A percentile compares a stretch with the other conserved stretches of the same genome.
Evolutionary conservation across 306 rosid species (phyloP).

Genomic region (Medicago arabica): DNA sequence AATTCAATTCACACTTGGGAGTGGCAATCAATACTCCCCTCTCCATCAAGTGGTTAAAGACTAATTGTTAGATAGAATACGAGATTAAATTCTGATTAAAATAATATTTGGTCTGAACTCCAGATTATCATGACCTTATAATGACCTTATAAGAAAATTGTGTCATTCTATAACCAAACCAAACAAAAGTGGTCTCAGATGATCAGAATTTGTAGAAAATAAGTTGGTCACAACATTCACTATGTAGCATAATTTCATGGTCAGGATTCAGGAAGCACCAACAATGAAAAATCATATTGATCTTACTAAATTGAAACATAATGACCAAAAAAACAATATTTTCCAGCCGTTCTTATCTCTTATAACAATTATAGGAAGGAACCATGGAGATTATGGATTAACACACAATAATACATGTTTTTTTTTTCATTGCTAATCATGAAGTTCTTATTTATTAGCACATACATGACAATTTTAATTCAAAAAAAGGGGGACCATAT

Average conservation of each 20-base stretch:
- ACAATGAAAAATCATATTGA: neutral
- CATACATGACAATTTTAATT: constrained; percentile 29
- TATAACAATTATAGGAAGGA: constrained; percentile 21
- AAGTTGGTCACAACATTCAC: constrained; percentile 21
- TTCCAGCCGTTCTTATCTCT: constrained; percentile 38
- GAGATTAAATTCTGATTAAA: too few relatives aligned
- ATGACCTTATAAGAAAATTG: neutral
- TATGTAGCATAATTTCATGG: neutral
- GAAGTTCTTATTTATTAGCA: constrained; percentile 39
- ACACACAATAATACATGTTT: constrained; percentile 36
- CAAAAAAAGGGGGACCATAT: constrained; percentile 5
- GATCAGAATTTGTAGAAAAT: constrained; percentile 26
- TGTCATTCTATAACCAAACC: constrained; percentile 26
- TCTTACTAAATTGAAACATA: constrained; percentile 29
- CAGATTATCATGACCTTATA: neutral
- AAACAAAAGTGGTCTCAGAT: constrained; percentile 27
- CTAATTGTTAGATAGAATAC: neutral
- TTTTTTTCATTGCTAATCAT: constrained; percentile 11
- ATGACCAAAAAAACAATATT: constrained; percentile 42
- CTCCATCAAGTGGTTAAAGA: neutral
- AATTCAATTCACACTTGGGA: constrained; percentile 26
- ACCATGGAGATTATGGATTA: constrained; percentile 24
- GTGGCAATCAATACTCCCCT: neutral
- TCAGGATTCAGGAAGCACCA: neutral
- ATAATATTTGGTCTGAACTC: neutral